Evolutionary conservation across 1,284 basidiomycete species (phyloP).

Genomic region (Laetiporus sulphureus): DNA sequence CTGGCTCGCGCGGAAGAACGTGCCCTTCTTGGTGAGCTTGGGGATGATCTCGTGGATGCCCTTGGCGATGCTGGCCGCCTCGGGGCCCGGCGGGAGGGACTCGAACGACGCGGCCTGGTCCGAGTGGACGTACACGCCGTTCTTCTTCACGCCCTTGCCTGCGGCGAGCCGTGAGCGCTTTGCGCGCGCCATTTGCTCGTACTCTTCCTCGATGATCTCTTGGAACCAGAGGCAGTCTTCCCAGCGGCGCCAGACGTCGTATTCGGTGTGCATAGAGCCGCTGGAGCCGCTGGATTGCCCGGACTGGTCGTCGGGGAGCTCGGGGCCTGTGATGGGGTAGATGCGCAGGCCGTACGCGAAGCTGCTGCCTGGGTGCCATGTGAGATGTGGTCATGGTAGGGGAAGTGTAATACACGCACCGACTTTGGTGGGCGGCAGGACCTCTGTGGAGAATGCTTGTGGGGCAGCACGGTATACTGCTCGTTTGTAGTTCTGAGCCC

Average conservation of each 20-base stretch:
- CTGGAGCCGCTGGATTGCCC: constrained; percentile 19
- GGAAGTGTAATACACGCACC: constrained; percentile 29
- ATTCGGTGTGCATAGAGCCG: constrained; percentile 31
- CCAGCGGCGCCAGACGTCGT: constrained; percentile 73
- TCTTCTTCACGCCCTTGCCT: constrained; percentile 71
- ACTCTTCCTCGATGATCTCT: constrained; percentile 58
- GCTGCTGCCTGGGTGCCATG: constrained; percentile 35
- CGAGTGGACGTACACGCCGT: constrained; percentile 58
- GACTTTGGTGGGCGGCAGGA: constrained; percentile 51
- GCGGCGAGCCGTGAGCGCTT: constrained; percentile 56
- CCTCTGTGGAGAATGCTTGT: constrained; percentile 48
- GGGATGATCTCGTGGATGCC: constrained; percentile 63
- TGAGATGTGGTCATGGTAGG: constrained; percentile 5
- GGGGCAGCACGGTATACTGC: constrained; percentile 57
- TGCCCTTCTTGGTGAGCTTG: constrained; percentile 60
- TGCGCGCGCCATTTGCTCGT: constrained; percentile 49
- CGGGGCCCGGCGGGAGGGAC: constrained; percentile 76
- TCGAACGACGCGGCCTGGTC: constrained; percentile 76
- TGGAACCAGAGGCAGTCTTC: constrained; percentile 76
- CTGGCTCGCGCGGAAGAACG: constrained; percentile 62
- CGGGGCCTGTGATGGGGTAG: constrained; percentile 30
- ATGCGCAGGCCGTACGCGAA: constrained; percentile 60
- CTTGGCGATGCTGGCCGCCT: constrained; percentile 59
- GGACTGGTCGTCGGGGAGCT: constrained; percentile 26
- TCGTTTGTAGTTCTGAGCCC: constrained; percentile 42